A percentile compares a stretch with the other conserved stretches of the same genome.
Evolutionary conservation across 805 yeast species (phyloP).

Genomic region (Cyberlindnera meyerae): DNA sequence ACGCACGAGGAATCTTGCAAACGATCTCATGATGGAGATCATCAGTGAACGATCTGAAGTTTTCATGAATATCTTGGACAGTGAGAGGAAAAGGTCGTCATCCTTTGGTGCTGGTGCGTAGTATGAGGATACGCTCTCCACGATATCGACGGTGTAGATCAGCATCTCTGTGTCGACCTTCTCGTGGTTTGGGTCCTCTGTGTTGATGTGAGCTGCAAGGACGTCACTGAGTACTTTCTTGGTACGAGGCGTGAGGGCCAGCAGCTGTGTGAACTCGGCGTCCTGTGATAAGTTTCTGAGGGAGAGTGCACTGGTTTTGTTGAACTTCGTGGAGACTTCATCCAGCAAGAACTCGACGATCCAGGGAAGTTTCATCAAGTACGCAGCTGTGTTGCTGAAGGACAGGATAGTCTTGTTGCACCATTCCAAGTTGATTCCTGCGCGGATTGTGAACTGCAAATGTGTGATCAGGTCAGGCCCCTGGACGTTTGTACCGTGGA

Average conservation of each 20-base stretch:
- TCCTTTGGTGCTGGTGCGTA: constrained; percentile 68
- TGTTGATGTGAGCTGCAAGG: constrained; percentile 29
- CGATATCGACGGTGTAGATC: constrained; percentile 67
- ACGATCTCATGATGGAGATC: constrained; percentile 65
- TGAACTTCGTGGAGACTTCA: constrained; percentile 13
- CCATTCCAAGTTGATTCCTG: constrained; percentile 24
- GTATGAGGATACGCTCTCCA: constrained; percentile 81
- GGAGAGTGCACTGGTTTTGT: constrained; percentile 37
- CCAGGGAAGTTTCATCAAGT: constrained; percentile 21
- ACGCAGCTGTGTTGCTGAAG: constrained; percentile 21
- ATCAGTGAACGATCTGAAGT: constrained; percentile 66
- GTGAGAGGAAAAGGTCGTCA: constrained; percentile 58
- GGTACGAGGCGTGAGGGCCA: constrained; percentile 51
- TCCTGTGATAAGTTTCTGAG: constrained; percentile 83
- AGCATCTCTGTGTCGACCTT: constrained; percentile 48
- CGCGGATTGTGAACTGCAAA: constrained; percentile 20
- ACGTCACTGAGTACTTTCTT: constrained; percentile 40
- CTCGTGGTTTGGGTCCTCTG: constrained; percentile 22
- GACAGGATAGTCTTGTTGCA: constrained; percentile 20
- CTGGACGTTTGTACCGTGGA: constrained; percentile 18
- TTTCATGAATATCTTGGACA: constrained; percentile 45
- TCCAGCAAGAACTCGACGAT: constrained; percentile 21
- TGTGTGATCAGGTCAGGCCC: constrained; percentile 25
- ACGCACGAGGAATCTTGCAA: constrained; percentile 74
- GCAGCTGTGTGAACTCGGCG: constrained; percentile 70